Conservation (phyloP, 345 rosid species). For the Trapa bicornis region DNA sequence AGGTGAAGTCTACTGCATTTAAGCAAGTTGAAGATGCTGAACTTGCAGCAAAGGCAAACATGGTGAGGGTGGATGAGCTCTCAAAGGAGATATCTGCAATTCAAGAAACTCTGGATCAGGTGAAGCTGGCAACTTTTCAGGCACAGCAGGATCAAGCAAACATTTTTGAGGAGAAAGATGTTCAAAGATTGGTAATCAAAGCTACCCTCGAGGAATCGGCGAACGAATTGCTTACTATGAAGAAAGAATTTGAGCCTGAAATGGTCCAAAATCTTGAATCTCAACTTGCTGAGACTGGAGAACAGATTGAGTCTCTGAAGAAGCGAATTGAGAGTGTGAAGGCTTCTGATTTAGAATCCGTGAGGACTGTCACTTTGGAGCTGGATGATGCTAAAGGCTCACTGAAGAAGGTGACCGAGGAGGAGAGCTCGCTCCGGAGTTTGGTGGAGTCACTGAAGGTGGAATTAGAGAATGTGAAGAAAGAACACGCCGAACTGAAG, state of each 20-base stretch:
- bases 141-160: constrained; percentile 55
- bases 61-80: constrained; percentile 63
- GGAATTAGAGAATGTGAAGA: constrained; percentile 66
- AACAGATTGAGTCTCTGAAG: constrained; percentile 46
- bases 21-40: constrained; percentile 57
- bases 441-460: constrained; percentile 59
- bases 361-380: constrained; percentile 53
- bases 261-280: constrained; percentile 46
- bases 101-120: constrained; percentile 71
- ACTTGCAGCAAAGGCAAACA: constrained; percentile 36
- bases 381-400: constrained; percentile 77
- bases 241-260: constrained; percentile 64
- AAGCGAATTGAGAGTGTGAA: constrained; percentile 62
- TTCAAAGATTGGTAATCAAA: constrained; percentile 45
- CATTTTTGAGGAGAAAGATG: constrained; percentile 63
- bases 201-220: constrained; percentile 55
- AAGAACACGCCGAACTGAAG: constrained; percentile 54
- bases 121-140: constrained; percentile 60
- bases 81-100: constrained; percentile 59
- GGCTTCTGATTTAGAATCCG: constrained; percentile 69
- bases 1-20: constrained; percentile 44
- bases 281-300: constrained; percentile 46
- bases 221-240: constrained; percentile 38
- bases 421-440: constrained; percentile 51
- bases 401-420: constrained; percentile 58